Evolutionary conservation across 2,329 filamentous ascomycete genomes (phyloP).

Genomic region (Fonsecaea pedrosoi): DNA sequence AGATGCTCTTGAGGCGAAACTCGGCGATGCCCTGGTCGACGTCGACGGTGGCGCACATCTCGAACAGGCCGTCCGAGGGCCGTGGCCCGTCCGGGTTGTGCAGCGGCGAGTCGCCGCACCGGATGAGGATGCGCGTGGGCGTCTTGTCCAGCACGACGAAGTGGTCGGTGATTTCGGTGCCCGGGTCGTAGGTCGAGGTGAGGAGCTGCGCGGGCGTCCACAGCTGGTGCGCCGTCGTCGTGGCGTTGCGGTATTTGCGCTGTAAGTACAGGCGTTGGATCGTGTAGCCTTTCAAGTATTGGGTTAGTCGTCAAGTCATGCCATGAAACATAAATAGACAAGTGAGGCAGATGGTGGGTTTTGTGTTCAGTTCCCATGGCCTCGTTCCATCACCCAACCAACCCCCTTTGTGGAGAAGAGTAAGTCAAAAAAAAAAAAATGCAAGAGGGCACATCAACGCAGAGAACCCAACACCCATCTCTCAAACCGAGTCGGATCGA

Average conservation of each 20-base stretch:
- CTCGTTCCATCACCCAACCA: too few relatives aligned
- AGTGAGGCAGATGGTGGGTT: too few relatives aligned
- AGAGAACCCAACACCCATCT: too few relatives aligned
- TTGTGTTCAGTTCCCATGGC: too few relatives aligned
- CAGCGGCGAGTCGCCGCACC: conserved; percentile 70
- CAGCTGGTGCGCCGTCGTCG: conserved; percentile 58
- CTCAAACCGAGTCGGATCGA: too few relatives aligned
- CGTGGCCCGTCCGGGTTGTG: conserved; percentile 58
- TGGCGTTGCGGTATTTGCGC: conserved; percentile 37
- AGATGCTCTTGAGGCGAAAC: conserved; percentile 70
- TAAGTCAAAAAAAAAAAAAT: too few relatives aligned
- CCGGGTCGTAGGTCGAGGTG: conserved; percentile 64
- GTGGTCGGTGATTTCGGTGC: conserved; percentile 71
- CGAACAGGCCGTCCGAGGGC: conserved; percentile 69
- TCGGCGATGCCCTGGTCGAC: conserved; percentile 65
- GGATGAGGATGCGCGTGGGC: conserved; percentile 64
- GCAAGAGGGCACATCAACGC: too few relatives aligned
- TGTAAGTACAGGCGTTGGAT: conserved; percentile 36
- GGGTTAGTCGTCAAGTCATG: too few relatives aligned
- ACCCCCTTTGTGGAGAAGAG: too few relatives aligned
- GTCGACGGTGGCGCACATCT: conserved; percentile 68
- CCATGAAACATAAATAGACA: too few relatives aligned
- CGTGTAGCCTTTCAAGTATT: conserved; percentile 52
- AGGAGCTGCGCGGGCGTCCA: conserved; percentile 66
- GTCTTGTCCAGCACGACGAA: conserved; percentile 74